phyloP scores from a whole-genome alignment of 2,329 filamentous ascomycete species.

The Claviceps sp. region DNA sequence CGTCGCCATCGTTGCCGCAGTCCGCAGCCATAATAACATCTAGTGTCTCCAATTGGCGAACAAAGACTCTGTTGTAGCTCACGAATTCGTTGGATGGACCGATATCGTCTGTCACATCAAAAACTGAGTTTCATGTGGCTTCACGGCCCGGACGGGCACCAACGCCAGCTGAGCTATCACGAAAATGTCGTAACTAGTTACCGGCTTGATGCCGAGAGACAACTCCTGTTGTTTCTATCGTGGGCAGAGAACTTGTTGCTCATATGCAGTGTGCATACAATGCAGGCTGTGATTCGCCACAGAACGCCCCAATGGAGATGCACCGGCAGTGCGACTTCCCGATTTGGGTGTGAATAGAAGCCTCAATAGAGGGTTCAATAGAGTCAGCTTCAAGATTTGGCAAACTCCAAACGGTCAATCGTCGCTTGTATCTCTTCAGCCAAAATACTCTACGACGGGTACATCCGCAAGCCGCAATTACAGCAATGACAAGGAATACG shows the following conservation, averaged over 20 bases:
- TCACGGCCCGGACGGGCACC: background rate
- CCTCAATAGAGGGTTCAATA: constrained; percentile 23
- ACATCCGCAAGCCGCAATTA: background rate
- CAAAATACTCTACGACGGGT: background rate
- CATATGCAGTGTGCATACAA: background rate
- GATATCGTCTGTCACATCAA: background rate
- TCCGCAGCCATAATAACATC: no score
- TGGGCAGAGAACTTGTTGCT: background rate
- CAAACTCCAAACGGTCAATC: constrained; percentile 5
- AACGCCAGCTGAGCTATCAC: background rate
- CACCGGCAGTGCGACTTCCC: constrained; percentile 10
- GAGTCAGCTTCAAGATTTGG: constrained; percentile 5
- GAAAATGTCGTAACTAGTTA: background rate
- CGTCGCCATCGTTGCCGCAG: no score
- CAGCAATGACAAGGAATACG: no score
- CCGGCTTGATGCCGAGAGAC: background rate
- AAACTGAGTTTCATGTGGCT: background rate
- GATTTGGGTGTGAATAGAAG: constrained; percentile 23
- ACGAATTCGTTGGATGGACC: no score
- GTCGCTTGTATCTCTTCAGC: constrained; percentile 3
- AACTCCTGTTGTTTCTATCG: background rate
- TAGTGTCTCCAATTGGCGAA: no score
- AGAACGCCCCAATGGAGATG: constrained; percentile 5
- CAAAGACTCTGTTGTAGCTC: no score
- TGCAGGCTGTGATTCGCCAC: constrained; percentile 15